These are phyloP conservation scores for Geotrichum fermentans DNA, from an alignment of 1,139 yeast genomes.

Conservation along the genomic window DNA sequence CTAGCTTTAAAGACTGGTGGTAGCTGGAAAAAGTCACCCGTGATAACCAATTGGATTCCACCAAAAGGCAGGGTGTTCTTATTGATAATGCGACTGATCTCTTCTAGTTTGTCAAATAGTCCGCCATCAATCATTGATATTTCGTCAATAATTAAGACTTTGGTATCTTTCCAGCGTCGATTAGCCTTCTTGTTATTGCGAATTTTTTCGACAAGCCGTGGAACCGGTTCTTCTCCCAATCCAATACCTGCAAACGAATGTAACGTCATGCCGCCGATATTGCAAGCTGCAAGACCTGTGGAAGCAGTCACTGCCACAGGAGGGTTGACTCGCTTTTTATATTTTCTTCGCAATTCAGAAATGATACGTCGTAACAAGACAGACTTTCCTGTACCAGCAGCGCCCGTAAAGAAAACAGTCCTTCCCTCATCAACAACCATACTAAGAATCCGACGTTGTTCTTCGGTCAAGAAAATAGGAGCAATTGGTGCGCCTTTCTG, in stretches of 20 bases:
- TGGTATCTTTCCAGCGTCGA: constrained; percentile 57
- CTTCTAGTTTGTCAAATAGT: constrained; percentile 64
- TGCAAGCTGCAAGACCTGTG: constrained; percentile 89
- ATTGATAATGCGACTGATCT: constrained; percentile 55
- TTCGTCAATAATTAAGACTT: constrained; percentile 77
- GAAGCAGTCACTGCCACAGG: constrained; percentile 83
- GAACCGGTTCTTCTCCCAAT: constrained; percentile 50
- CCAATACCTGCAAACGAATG: constrained; percentile 90
- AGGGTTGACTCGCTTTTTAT: constrained; percentile 36
- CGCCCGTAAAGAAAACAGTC: constrained; percentile 81
- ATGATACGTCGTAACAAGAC: constrained; percentile 69
- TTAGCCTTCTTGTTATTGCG: constrained; percentile 44
- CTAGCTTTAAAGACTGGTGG: constrained; percentile 59
- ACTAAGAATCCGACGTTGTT: constrained; percentile 66
- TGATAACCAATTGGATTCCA: constrained; percentile 76
- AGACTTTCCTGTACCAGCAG: constrained; percentile 96
- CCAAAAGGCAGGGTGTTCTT: constrained; percentile 64
- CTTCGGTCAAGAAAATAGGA: constrained; percentile 48
- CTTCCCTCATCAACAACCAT: constrained; percentile 53
- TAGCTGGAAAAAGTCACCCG: constrained; percentile 88
- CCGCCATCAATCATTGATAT: constrained; percentile 83
- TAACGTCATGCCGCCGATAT: constrained; percentile 80
- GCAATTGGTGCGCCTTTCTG: not conserved
- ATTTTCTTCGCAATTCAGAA: constrained; percentile 47
- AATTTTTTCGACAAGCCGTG: constrained; percentile 50